Evolutionary conservation across 2,329 filamentous ascomycete genomes (phyloP), one percentile per base, ranked within the genome.

Genomic region (Sclerotiophoma versabilis): DNA sequence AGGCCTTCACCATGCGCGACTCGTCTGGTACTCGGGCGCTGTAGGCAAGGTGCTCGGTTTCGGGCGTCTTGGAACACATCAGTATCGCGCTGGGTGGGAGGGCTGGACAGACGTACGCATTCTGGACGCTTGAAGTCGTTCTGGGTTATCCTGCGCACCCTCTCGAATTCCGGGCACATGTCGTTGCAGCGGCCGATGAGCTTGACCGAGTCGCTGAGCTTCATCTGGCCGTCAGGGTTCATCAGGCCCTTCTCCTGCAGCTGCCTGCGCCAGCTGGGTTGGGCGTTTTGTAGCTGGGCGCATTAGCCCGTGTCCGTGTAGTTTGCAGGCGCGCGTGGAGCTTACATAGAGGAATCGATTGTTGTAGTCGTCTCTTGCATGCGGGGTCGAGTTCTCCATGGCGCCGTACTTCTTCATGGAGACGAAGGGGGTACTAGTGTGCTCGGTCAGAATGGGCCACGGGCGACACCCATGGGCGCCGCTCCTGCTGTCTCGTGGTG

Each of bases 81-180:
- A 55, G 57, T 19, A 37, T 52, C 9, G 11, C 10, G 22, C 23
- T n/a, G 38, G 9, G 1, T 5, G 3, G 1, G 5, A 3, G 26
- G 9, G 11, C 4, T 1, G 5, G 20, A 34, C 12, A 19, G 10
- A 27, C 75, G 42, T 73, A 86, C 84, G 76, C 80, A 84, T 79
- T 88, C 86, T 56, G 81, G 80, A 49, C 77, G 77, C 72, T 84
- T 84, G 22, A 87, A 81, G 72, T 87, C 85, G 44, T 84, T 83
- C 66, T 87, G 83, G 37, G 83, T 80, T 42, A 87, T 84, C 32
- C 86, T 80, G 60, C 86, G 81, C 36, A 87, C 81, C 36, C 85
- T 75, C 73, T 88, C 86, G 53, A 79, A 86, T 58, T 87, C 83
- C 2, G 86, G 82, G 65, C 86, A 88, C 84, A 88, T 87, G 59